phyloP scores from a whole-genome alignment of 2,329 filamentous ascomycete species.

The Calonectria naviculata region DNA sequence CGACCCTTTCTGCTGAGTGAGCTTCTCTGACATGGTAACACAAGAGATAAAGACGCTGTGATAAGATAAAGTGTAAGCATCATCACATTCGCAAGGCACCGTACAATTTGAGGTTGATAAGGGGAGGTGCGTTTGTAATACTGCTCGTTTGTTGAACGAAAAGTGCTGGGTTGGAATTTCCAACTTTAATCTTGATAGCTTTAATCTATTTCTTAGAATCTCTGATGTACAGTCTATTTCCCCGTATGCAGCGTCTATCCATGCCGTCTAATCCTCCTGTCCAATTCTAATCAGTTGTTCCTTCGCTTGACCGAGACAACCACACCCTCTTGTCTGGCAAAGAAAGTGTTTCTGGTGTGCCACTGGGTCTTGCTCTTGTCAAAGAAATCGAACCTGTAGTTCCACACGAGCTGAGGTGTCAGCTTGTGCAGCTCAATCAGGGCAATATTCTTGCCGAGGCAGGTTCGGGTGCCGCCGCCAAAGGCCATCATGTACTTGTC shows the following conservation, averaged over 20 bases:
- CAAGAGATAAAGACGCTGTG: too few species aligned
- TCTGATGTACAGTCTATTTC: background rate
- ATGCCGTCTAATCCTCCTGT: background rate
- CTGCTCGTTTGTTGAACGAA: too few species aligned
- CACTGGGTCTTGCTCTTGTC: background rate
- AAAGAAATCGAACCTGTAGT: background rate
- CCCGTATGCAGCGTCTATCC: background rate
- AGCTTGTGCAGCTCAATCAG: conserved; percentile 19
- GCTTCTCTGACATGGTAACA: too few species aligned
- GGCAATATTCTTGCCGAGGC: conserved; percentile 21
- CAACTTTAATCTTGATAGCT: too few species aligned
- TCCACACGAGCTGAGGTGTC: conserved; percentile 4
- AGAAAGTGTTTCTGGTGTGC: conserved; percentile 3
- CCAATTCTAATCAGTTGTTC: background rate
- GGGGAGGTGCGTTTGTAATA: too few species aligned
- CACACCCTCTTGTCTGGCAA: background rate
- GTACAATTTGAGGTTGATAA: too few species aligned
- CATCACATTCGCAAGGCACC: too few species aligned
- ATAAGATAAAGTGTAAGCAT: too few species aligned
- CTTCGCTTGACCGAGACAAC: background rate
- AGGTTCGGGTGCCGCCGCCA: conserved; percentile 16
- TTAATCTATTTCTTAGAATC: too few species aligned
- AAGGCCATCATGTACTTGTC: conserved; percentile 15
- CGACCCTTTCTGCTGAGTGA: too few species aligned
- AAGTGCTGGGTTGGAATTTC: too few species aligned